Conservation (phyloP, 768 basidiomycete genomes). For the Phanerochaete carnosa region DNA sequence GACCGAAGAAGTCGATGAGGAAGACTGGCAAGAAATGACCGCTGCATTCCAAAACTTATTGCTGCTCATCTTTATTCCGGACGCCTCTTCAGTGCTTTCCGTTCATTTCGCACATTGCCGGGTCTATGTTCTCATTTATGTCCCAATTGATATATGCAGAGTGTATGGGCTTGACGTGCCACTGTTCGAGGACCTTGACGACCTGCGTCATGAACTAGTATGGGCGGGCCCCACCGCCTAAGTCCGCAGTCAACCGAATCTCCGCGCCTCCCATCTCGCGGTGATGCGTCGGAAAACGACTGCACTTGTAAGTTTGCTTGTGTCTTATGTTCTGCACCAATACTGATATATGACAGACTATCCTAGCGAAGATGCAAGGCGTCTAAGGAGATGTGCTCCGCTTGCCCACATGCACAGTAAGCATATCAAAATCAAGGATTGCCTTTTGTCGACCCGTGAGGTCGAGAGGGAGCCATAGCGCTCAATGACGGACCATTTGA, state of each 20-base stretch:
- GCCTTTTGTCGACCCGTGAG: neutral
- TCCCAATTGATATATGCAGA: neutral
- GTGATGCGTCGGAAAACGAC: neutral
- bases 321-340: neutral
- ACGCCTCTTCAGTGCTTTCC: neutral
- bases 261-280: neutral
- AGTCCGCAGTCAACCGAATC: neutral
- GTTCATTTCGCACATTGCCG: neutral
- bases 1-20: slow-evolving; percentile 30
- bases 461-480: neutral
- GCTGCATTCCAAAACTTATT: neutral
- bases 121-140: neutral
- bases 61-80: neutral
- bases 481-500: neutral
- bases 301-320: neutral
- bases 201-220: neutral
- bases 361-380: neutral
- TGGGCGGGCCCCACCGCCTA: neutral
- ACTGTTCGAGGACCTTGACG: neutral
- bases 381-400: neutral
- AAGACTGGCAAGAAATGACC: slow-evolving; percentile 23
- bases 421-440: neutral
- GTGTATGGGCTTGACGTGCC: neutral
- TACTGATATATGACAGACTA: neutral
- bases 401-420: neutral